Base-by-base conservation (phyloP, 1,284 basidiomycete species). In the Omphalotus olearius region DNA sequence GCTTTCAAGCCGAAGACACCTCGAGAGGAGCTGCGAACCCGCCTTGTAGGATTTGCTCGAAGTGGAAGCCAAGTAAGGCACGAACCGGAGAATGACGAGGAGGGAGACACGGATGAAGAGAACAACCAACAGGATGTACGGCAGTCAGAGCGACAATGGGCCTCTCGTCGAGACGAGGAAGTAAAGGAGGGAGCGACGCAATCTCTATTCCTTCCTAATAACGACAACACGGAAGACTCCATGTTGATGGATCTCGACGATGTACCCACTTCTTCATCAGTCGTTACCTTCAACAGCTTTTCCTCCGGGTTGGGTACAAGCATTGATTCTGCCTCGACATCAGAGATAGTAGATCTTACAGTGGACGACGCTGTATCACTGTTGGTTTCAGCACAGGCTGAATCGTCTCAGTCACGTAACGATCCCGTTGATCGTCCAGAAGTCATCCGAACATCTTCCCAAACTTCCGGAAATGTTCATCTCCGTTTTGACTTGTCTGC, bases 401-500 rank as follows among this genome's bases (percentile, higher is more conserved):
- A 53, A 28, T 28, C 39, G 47, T 33, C 58, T 52, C 18, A 60
- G 53, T 36, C 62, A 54, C 25, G 54, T 9, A 44, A 50, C 16
- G 40, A 59, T 26, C 45, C 53, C 41, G 28, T 65, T 28, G 42
- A 54, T 26, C 66, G 60, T 47, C 64, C 68, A 5, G 82, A 85
- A 58, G 64, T 83, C 36, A 63, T 81, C 36, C 73, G 74, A 35
- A 72, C 66, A 1, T 62, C 57, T 6, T 52, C 50, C 18, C 44
- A 51, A 59, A 56, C 13, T 17, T 45, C 50, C 5, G 61, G 67
- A 4, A 70, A 72, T 39, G 63, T 79, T 5, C 64, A 69, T 1
- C 60, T 86, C 13, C 67, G 67, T 2, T 73, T 83, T 51, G 71
- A 83, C 55, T 38, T 82, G 10, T 57, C 69, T 28, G 65, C 60